These are phyloP conservation scores for Gonapodya prolifera DNA, from an alignment of 192 early-diverging fungal species.

Conservation along the genomic window DNA sequence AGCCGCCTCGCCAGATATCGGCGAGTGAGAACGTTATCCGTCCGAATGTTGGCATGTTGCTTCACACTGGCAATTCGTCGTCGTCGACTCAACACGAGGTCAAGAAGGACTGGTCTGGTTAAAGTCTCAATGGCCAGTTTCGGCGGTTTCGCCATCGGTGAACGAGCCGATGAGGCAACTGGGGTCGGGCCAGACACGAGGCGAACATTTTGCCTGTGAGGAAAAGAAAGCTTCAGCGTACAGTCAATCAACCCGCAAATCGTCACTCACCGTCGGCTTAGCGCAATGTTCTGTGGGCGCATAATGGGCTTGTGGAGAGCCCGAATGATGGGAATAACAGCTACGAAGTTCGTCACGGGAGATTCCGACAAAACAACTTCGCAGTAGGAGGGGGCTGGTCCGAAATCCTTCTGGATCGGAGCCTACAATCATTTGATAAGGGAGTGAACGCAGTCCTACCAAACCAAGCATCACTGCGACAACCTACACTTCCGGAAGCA, in stretches of 20 bases:
- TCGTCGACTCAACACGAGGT: conserved; percentile 23
- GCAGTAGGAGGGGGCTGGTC: background rate
- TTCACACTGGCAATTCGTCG: conserved; percentile 20
- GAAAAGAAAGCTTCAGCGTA: too few species aligned
- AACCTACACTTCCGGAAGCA: too few species aligned
- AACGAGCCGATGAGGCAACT: background rate
- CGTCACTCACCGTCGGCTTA: too few species aligned
- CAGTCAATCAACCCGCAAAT: too few species aligned
- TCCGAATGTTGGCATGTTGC: background rate
- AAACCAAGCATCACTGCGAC: too few species aligned
- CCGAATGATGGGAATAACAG: background rate
- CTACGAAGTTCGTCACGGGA: background rate
- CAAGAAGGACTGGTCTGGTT: conserved; percentile 14
- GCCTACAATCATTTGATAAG: too few species aligned
- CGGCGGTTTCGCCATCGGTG: background rate
- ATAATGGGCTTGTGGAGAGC: too few species aligned
- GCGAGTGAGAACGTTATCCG: background rate
- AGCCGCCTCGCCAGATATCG: background rate
- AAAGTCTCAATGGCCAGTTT: background rate
- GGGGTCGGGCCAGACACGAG: too few species aligned
- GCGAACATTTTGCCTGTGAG: too few species aligned
- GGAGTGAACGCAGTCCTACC: too few species aligned
- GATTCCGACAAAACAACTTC: background rate
- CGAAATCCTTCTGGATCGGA: too few species aligned
- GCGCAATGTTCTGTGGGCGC: too few species aligned